Evolutionary conservation across 192 early-diverging fungal genomes (phyloP).

Genomic region (Backusella mclennaniae): DNA sequence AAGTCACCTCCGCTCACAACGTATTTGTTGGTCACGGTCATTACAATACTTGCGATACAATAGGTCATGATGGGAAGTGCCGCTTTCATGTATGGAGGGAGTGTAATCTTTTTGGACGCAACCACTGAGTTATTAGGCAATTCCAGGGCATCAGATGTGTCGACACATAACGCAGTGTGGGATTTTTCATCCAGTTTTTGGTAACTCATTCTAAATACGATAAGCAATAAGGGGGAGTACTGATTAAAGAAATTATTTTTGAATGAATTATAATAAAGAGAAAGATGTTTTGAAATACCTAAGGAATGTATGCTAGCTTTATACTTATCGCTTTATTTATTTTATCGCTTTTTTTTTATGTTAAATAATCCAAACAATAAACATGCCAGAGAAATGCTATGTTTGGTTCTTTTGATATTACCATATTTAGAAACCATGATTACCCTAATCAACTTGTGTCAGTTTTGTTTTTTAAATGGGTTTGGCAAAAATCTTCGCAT

Average conservation of each 20-base stretch:
- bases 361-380: neutral
- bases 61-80: slow-evolving; percentile 77
- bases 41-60: slow-evolving; percentile 80
- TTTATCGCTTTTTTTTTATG: neutral
- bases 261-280: neutral
- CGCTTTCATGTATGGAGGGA: slow-evolving; percentile 16
- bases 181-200: neutral
- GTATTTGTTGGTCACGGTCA: slow-evolving; percentile 86
- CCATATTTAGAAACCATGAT: neutral
- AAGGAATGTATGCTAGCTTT: neutral
- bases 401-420: slow-evolving; percentile 7
- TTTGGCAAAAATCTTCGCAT: neutral
- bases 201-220: neutral
- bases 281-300: neutral
- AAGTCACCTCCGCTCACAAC: slow-evolving; percentile 68
- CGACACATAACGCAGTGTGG: neutral
- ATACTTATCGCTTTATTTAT: neutral
- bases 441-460: neutral
- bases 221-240: neutral
- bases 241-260: neutral
- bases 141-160: slow-evolving; percentile 4
- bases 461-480: neutral
- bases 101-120: slow-evolving; percentile 4
- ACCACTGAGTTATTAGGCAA: neutral
- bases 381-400: neutral